Base-by-base conservation (phyloP, 345 rosid species). In the Salix viminalis region DNA sequence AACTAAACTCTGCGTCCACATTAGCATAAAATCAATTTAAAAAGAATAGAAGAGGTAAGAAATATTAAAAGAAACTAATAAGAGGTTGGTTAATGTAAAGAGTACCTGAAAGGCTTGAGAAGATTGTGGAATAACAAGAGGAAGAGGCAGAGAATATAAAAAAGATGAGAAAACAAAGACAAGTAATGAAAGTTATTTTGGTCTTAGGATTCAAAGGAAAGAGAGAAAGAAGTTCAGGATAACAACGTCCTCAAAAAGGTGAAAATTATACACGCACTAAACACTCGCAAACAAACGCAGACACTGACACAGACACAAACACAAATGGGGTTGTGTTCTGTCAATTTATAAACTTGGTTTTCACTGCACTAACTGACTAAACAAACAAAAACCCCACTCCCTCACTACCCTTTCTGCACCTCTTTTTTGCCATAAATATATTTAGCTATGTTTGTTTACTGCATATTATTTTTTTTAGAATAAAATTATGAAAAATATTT, bases 321-420 rank as follows among this genome's bases (percentile, higher is more conserved):
- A 65, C 69, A 69, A 69, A 8, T 13, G 23, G 16, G 21, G 46
- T 42, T 2, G 1, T n/a, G 68, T 19, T 6, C 61, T 3, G 74
- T 76, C 74, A 76, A 76, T 76, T 76, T 42, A 44, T 26, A 69
- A 54, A 69, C 74, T 76, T 76, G 39, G 78, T 54, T 67, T 75
- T 75, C 72, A 52, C 24, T 8, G 58, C 69, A 60, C 75, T 61
- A 70, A 77, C 79, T 68, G 24, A 48, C 41, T 19, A 75, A 42
- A 74, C 61, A 44, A 74, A 61, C 65, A 61, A 61, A 48, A 48
- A 19, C 67, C 56, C 62, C 10, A 44, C 60, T 44, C 61, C 5
- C 11, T 14, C 54, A 48, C 54, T 48, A 6, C 73, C 73, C 28
- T 21, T 42, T 26, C 72, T 41, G 5, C 11, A 4, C 19, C 7